Conservation (phyloP, 345 rosid species). For the Citrus medica region DNA sequence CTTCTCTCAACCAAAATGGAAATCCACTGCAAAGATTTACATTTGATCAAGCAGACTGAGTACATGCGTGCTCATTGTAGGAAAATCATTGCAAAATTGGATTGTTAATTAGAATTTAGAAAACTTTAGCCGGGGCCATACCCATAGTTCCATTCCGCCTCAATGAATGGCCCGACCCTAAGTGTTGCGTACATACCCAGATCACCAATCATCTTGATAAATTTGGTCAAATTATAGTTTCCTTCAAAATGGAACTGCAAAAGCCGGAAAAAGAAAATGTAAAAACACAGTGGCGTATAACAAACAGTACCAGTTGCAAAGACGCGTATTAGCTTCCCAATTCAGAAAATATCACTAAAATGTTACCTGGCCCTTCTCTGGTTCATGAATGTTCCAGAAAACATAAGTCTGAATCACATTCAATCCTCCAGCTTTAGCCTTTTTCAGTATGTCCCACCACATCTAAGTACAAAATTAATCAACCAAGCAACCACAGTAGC, state of each 20-base stretch:
- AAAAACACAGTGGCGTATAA: neutral
- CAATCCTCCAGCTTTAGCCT: constrained; percentile 46
- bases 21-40: constrained; percentile 31
- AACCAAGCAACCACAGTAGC: neutral
- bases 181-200: constrained; percentile 43
- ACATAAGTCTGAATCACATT: constrained; percentile 51
- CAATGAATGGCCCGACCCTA: constrained; percentile 52
- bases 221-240: constrained; percentile 36
- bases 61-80: neutral
- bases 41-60: neutral
- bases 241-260: constrained; percentile 42
- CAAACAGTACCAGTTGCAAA: no score
- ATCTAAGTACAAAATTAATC: constrained; percentile 19
- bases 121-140: neutral
- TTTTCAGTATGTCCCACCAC: constrained; percentile 39
- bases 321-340: neutral
- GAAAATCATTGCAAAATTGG: neutral
- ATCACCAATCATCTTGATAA: constrained; percentile 36
- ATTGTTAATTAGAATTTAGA: neutral
- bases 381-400: constrained; percentile 59
- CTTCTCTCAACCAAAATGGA: constrained; percentile 53
- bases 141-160: constrained; percentile 64
- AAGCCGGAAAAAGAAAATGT: neutral
- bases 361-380: constrained; percentile 37
- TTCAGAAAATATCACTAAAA: neutral